These are phyloP conservation scores for Epichloe baconii DNA, from an alignment of 2,329 filamentous ascomycete genomes.

Conservation along the genomic window DNA sequence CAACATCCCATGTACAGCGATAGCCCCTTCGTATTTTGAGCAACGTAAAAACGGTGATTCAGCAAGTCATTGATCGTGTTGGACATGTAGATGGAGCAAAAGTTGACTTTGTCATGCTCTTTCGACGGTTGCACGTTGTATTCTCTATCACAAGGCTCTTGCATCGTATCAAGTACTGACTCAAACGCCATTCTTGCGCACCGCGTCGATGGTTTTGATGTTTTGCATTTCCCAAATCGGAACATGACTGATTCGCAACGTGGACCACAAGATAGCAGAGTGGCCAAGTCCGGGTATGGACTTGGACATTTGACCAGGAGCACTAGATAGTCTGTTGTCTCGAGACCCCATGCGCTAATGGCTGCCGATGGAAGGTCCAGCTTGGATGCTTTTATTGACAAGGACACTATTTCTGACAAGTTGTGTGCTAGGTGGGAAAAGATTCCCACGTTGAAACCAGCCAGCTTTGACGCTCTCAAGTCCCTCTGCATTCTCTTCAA, in stretches of 20 bases:
- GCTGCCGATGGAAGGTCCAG: conserved; percentile 63
- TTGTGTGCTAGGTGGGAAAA: conserved; percentile 34
- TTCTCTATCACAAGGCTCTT: conserved; percentile 6
- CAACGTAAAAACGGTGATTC: conserved; percentile 50
- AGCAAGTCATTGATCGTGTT: conserved; percentile 49
- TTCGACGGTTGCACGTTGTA: background rate
- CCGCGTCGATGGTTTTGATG: conserved; percentile 53
- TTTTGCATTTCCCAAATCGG: conserved; percentile 55
- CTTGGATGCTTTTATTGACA: conserved; percentile 57
- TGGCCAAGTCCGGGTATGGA: conserved; percentile 48
- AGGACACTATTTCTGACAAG: conserved; percentile 36
- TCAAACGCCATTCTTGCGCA: conserved; percentile 41
- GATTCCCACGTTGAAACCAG: conserved; percentile 59
- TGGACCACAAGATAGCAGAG: conserved; percentile 31
- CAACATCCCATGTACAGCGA: conserved; percentile 46
- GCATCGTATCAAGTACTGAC: background rate
- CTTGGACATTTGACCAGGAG: conserved; percentile 53
- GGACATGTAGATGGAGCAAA: conserved; percentile 52
- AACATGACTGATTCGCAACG: conserved; percentile 32
- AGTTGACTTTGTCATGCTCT: conserved; percentile 3
- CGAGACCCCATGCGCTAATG: conserved; percentile 64
- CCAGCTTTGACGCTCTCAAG: conserved; percentile 42
- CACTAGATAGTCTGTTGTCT: conserved; percentile 54
- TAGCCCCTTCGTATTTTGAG: conserved; percentile 42
- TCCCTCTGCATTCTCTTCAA: conserved; percentile 8